phyloP scores from a whole-genome alignment of 305 asterid species.

The Fraxinus angustifolia region DNA sequence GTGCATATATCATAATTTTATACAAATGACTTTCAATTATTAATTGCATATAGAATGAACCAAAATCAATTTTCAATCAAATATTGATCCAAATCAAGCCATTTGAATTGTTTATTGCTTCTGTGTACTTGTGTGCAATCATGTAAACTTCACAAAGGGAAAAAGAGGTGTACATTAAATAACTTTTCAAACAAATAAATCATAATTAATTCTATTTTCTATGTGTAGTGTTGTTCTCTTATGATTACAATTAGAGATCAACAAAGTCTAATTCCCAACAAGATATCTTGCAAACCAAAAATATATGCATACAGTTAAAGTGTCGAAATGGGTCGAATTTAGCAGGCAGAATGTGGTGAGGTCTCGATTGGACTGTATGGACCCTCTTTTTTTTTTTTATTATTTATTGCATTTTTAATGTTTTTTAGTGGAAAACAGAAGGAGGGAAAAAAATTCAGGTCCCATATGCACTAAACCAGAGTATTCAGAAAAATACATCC shows the following conservation, averaged over 20 bases:
- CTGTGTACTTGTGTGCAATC: not conserved
- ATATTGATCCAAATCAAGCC: not conserved
- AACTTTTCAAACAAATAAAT: not conserved
- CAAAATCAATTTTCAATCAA: not conserved
- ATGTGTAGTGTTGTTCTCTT: not conserved
- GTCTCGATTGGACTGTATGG: no score
- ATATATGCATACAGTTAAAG: not conserved
- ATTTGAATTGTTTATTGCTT: not conserved
- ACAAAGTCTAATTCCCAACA: not conserved
- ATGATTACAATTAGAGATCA: not conserved
- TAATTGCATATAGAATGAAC: not conserved
- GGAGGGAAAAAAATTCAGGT: no score
- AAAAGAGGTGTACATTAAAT: not conserved
- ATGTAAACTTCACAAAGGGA: not conserved
- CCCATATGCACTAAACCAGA: no score
- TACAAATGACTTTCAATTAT: not conserved
- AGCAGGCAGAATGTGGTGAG: no score
- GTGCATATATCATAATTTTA: not conserved
- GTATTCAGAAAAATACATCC: no score
- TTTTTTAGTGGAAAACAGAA: no score
- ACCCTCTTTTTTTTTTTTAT: no score
- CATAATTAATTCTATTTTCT: not conserved
- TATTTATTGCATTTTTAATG: no score
- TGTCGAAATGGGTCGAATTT: no score
- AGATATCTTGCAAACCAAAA: not conserved